A percentile compares a stretch with the other conserved stretches of the same genome.
Conservation (phyloP, 192 early-diverging fungal species). For the Coemansia erecta region DNA sequence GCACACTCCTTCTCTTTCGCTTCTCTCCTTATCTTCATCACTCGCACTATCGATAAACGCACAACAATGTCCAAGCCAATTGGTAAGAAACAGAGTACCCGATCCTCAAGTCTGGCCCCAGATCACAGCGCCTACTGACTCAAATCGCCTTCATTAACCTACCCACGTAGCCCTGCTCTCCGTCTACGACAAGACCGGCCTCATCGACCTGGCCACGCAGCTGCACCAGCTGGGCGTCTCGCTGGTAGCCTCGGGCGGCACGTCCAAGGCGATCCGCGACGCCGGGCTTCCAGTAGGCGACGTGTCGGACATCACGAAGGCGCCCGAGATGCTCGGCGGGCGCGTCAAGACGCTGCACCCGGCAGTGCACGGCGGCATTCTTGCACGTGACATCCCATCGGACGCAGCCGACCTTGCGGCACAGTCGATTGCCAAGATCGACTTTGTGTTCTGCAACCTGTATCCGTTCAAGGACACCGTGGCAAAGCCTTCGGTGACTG, state of each 20-base stretch:
- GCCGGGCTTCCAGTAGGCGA: constrained; percentile 88
- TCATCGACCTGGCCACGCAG: constrained; percentile 83
- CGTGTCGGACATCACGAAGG: constrained; percentile 95
- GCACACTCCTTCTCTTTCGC: not conserved
- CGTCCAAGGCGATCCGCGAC: constrained; percentile 85
- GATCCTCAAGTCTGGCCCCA: too few relatives aligned
- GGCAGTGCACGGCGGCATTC: constrained; percentile 95
- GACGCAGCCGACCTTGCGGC: constrained; percentile 86
- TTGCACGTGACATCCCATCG: constrained; percentile 79
- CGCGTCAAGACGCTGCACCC: constrained; percentile 99
- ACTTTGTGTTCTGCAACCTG: constrained; percentile 95
- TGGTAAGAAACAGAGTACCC: constrained; percentile 12
- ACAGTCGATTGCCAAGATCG: constrained; percentile 90
- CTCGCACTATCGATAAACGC: not conserved
- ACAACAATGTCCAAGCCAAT: constrained; percentile 30
- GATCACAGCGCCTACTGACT: too few relatives aligned
- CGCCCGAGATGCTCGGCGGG: constrained; percentile 98
- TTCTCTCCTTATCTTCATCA: not conserved
- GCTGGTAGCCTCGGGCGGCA: constrained; percentile 94
- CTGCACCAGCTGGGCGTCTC: constrained; percentile 72
- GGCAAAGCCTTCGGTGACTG: constrained; percentile 82
- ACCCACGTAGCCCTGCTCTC: constrained; percentile 71
- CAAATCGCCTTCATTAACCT: not conserved
- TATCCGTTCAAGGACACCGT: constrained; percentile 98
- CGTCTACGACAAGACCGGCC: constrained; percentile 96